Evolutionary conservation across 2,329 filamentous ascomycete species (phyloP).

Genomic region (Talaromyces albobiverticillius): DNA sequence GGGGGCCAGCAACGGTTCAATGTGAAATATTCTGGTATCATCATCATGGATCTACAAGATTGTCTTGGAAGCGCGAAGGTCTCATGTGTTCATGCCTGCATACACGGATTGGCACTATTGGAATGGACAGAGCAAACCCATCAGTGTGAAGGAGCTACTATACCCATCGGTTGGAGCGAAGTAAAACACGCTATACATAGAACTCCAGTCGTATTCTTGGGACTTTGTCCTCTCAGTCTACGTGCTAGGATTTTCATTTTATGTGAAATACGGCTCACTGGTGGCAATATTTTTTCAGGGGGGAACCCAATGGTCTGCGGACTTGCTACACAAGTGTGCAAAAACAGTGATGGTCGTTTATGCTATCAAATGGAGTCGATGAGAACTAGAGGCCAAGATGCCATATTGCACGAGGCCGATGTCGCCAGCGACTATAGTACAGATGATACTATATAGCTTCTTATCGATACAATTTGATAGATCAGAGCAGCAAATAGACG

Average conservation of each 20-base stretch:
- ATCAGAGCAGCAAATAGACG: slow-evolving; percentile 55
- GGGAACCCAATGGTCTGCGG: not conserved
- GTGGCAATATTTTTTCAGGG: slow-evolving; percentile 2
- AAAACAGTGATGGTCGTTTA: not conserved
- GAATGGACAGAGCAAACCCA: not conserved
- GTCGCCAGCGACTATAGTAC: slow-evolving; percentile 44
- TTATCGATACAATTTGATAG: slow-evolving; percentile 69
- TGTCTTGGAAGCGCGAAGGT: not conserved
- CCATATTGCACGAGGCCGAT: slow-evolving; percentile 30
- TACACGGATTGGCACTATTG: not conserved
- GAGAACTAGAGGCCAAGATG: slow-evolving; percentile 24
- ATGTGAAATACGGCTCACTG: slow-evolving; percentile 6
- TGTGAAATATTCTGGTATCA: not conserved
- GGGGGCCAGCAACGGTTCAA: not conserved
- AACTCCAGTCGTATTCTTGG: slow-evolving; percentile 6
- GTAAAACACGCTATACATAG: slow-evolving; percentile 11
- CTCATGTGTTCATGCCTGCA: not conserved
- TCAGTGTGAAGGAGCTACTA: not conserved
- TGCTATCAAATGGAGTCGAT: slow-evolving; percentile 20
- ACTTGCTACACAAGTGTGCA: slow-evolving; percentile 13
- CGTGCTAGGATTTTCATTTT: slow-evolving; percentile 5
- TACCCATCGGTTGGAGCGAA: not conserved
- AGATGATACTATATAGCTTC: slow-evolving; percentile 60
- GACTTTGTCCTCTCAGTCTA: slow-evolving; percentile 1
- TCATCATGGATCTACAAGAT: not conserved